Evolutionary conservation across 2,329 filamentous ascomycete species (phyloP).

Genomic region (Nemania sp.): DNA sequence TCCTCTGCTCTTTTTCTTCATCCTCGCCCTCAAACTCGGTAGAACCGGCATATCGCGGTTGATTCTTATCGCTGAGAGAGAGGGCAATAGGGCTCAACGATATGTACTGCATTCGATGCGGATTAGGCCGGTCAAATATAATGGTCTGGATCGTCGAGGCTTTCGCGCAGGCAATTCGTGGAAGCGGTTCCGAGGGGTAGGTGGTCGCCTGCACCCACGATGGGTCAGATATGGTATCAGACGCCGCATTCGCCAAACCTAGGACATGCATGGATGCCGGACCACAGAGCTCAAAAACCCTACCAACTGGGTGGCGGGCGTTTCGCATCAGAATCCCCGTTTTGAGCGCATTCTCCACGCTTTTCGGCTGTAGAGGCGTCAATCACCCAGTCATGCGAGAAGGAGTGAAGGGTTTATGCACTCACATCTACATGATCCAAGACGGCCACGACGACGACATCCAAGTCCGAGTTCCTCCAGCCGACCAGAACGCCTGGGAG

Average conservation of each 20-base stretch:
- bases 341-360: constrained; percentile 86
- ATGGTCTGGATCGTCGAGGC: constrained; percentile 83
- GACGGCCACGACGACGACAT: constrained; percentile 88
- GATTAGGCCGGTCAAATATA: constrained; percentile 83
- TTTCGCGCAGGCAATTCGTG: constrained; percentile 73
- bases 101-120: constrained; percentile 92
- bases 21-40: constrained; percentile 72
- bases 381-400: constrained; percentile 25
- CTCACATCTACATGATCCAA: constrained; percentile 88
- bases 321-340: constrained; percentile 82
- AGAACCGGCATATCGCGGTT: constrained; percentile 43
- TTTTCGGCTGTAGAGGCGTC: constrained; percentile 60
- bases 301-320: constrained; percentile 76
- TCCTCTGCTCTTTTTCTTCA: constrained; percentile 63
- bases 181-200: constrained; percentile 58
- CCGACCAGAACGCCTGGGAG: constrained; percentile 87
- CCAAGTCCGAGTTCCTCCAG: constrained; percentile 90
- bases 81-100: constrained; percentile 88
- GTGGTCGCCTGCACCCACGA: constrained; percentile 69
- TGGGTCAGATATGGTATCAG: constrained; percentile 62
- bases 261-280: constrained; percentile 83
- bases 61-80: constrained; percentile 75
- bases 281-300: constrained; percentile 85
- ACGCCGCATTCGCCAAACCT: constrained; percentile 73
- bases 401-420: constrained; percentile 14